Evolutionary conservation across 257 asterid species (phyloP).

Genomic region (Ocimum tenuiflorum): DNA sequence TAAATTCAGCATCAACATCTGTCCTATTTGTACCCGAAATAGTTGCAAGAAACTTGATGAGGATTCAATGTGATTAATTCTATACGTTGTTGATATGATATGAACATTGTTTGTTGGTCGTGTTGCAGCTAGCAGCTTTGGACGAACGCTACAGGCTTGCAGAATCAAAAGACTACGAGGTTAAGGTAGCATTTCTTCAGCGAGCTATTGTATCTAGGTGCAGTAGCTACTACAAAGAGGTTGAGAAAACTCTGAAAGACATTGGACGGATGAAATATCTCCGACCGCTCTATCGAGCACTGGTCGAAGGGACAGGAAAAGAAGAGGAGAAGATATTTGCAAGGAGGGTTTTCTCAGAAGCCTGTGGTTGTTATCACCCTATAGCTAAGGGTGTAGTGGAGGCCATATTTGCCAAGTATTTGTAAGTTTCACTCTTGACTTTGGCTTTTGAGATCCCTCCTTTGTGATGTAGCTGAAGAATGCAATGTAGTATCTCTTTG

Average conservation of each 20-base stretch:
- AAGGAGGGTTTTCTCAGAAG: conserved; percentile 77
- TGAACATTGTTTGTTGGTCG: too few species aligned
- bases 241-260: conserved; percentile 87
- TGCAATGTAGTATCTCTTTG: too few species aligned
- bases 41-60: too few species aligned
- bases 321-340: conserved; percentile 83
- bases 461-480: too few species aligned
- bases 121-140: conserved; percentile 66
- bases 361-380: conserved; percentile 76
- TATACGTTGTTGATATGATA: too few species aligned
- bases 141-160: conserved; percentile 74
- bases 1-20: too few species aligned
- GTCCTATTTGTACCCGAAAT: too few species aligned
- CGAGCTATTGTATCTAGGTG: conserved; percentile 65
- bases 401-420: conserved; percentile 56
- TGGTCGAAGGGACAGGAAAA: conserved; percentile 65
- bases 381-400: conserved; percentile 90
- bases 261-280: conserved; percentile 94
- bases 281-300: conserved; percentile 68
- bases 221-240: conserved; percentile 64
- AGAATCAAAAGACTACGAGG: conserved; percentile 73
- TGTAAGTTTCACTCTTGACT: conserved; percentile 10
- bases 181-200: conserved; percentile 83
- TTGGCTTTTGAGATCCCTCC: too few species aligned
- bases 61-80: too few species aligned